phyloP scores from a whole-genome alignment of 73 alveolate genomes.

The Uronychia setigera region DNA sequence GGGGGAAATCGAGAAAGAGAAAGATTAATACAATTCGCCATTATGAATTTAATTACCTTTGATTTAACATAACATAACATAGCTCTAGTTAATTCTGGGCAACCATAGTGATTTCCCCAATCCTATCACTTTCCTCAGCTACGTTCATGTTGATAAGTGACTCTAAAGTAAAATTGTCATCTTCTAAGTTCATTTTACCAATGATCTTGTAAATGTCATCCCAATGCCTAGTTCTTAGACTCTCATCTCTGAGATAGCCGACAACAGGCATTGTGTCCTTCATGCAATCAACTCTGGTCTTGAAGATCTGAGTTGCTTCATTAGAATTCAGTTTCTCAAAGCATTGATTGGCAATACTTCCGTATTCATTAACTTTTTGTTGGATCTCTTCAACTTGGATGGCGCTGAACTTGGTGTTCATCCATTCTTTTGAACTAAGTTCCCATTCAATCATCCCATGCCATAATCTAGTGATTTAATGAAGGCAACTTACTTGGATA shows the following conservation, averaged over 20 bases:
- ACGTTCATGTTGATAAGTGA: conserved; percentile 82
- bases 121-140: conserved; percentile 70
- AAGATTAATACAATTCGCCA: no score
- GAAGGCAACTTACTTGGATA: conserved; percentile 10
- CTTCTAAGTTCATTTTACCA: conserved; percentile 65
- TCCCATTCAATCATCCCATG: conserved; percentile 78
- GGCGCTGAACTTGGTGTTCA: conserved; percentile 65
- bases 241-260: conserved; percentile 72
- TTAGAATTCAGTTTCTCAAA: conserved; percentile 63
- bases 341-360: conserved; percentile 66
- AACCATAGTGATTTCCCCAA: conserved; percentile 82
- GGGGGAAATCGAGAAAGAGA: no score
- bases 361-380: conserved; percentile 72
- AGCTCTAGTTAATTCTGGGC: conserved; percentile 91
- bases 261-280: conserved; percentile 92
- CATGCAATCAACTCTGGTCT: conserved; percentile 67
- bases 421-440: conserved; percentile 70
- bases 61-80: no score
- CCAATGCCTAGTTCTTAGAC: conserved; percentile 86
- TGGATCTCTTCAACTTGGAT: conserved; percentile 85
- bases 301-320: conserved; percentile 66
- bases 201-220: conserved; percentile 70
- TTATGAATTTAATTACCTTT: no score
- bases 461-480: conserved; percentile 77
- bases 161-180: conserved; percentile 73